These are phyloP conservation scores for Ceratobasidium sp. DNA, from an alignment of 1,284 basidiomycete species.

Conservation along the genomic window DNA sequence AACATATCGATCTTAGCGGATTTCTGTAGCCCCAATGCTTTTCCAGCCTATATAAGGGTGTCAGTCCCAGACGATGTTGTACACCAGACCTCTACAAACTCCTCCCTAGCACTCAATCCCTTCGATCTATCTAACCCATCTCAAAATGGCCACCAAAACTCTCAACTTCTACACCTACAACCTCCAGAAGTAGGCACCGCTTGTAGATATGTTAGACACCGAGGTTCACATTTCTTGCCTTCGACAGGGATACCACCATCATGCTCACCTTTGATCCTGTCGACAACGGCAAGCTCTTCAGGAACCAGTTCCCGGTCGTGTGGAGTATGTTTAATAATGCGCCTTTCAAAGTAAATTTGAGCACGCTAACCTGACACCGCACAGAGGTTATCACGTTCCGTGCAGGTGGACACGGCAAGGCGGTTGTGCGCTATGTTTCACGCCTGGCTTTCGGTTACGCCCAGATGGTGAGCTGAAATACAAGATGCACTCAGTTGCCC, in stretches of 20 bases:
- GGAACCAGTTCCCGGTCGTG: constrained; percentile 17
- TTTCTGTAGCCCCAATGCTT: no score
- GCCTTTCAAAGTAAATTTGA: background rate
- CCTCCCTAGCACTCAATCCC: background rate
- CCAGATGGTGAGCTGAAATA: constrained; percentile 16
- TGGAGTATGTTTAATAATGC: constrained; percentile 6
- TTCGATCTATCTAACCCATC: background rate
- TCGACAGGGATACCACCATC: constrained; percentile 8
- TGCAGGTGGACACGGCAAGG: constrained; percentile 18
- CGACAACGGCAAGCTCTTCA: background rate
- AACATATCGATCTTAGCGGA: no score
- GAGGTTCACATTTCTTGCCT: background rate
- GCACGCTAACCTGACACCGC: background rate
- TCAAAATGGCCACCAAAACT: constrained; percentile 27
- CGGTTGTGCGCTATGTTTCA: background rate
- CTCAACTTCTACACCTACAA: constrained; percentile 7
- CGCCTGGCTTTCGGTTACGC: constrained; percentile 29
- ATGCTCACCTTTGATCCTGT: constrained; percentile 13
- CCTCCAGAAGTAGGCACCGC: constrained; percentile 8
- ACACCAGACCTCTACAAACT: no score
- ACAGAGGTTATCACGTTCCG: constrained; percentile 28
- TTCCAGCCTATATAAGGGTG: no score
- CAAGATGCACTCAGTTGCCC: background rate
- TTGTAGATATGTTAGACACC: background rate
- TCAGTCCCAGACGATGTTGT: no score